Percentiles rank a stretch among this genome's conserved stretches.
These are phyloP conservation scores for Termitomyces sp. DNA, from an alignment of 768 basidiomycete species.

Conservation along the genomic window DNA sequence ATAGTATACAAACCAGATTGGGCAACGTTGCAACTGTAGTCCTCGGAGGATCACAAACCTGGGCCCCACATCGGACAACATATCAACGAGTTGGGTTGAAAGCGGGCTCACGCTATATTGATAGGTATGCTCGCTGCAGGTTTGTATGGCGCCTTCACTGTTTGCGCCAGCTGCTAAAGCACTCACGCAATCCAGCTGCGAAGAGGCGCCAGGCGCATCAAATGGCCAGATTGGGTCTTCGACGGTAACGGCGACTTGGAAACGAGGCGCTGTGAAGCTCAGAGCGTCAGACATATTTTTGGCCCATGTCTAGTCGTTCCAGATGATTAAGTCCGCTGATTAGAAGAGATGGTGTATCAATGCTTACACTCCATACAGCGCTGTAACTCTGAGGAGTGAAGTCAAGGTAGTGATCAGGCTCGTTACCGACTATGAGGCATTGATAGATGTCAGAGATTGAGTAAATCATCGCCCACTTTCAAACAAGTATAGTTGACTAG, in stretches of 20 bases:
- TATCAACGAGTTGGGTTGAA: neutral
- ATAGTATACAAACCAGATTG: constrained; percentile 33
- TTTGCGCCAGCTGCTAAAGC: constrained; percentile 42
- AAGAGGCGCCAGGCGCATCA: constrained; percentile 33
- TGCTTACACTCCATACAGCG: constrained; percentile 36
- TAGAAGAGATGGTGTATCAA: neutral
- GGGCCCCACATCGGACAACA: neutral
- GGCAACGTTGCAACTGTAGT: constrained; percentile 42
- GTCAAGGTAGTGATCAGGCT: constrained; percentile 45
- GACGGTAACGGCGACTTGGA: constrained; percentile 45
- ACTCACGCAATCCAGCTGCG: constrained; percentile 43
- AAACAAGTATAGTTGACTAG: constrained; percentile 33
- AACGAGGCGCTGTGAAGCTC: constrained; percentile 30
- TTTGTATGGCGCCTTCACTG: constrained; percentile 32
- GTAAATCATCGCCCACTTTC: constrained; percentile 30
- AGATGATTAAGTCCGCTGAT: neutral
- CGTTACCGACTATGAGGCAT: constrained; percentile 40
- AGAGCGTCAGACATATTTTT: constrained; percentile 40
- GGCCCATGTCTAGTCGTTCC: constrained; percentile 35
- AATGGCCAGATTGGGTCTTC: constrained; percentile 50
- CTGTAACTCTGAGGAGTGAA: constrained; percentile 41
- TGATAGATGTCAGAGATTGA: neutral
- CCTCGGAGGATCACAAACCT: constrained; percentile 38
- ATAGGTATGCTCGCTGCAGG: constrained; percentile 50
- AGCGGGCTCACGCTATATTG: constrained; percentile 41